phyloP scores from a whole-genome alignment of 208 protist species.

The Tritrichomonas foetus region DNA sequence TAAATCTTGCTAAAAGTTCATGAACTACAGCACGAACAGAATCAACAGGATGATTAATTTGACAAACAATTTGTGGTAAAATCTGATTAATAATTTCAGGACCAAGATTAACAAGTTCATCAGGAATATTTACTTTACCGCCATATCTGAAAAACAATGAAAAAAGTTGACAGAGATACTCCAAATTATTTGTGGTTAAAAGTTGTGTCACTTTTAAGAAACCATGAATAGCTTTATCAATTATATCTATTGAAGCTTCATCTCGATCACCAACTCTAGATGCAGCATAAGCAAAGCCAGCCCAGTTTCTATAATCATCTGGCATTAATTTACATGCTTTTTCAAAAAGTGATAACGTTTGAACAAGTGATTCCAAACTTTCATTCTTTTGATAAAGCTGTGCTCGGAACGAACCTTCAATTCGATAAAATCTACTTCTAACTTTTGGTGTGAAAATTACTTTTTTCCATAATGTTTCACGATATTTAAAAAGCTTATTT shows the following conservation, averaged over 20 bases:
- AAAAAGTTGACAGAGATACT: neutral
- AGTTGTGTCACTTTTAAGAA: neutral
- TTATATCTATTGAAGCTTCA: neutral
- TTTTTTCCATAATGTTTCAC: neutral
- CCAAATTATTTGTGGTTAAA: neutral
- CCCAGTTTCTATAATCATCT: constrained; percentile 19
- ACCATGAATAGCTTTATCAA: neutral
- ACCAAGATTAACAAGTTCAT: neutral
- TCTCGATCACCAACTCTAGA: neutral
- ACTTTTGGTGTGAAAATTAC: neutral
- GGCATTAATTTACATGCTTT: neutral
- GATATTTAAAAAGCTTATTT: neutral
- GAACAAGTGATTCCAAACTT: neutral
- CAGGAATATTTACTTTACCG: neutral
- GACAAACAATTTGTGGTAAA: constrained; percentile 21
- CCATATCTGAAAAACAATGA: neutral
- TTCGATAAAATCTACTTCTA: neutral
- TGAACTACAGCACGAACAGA: neutral
- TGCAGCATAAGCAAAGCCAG: neutral
- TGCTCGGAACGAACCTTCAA: neutral
- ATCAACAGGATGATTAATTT: neutral
- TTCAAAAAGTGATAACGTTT: neutral
- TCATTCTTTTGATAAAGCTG: neutral
- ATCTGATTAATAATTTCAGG: neutral
- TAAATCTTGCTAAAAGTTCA: neutral